phyloP scores from a whole-genome alignment of 2,329 filamentous ascomycete species.

The Domatiomyces catenatus region DNA sequence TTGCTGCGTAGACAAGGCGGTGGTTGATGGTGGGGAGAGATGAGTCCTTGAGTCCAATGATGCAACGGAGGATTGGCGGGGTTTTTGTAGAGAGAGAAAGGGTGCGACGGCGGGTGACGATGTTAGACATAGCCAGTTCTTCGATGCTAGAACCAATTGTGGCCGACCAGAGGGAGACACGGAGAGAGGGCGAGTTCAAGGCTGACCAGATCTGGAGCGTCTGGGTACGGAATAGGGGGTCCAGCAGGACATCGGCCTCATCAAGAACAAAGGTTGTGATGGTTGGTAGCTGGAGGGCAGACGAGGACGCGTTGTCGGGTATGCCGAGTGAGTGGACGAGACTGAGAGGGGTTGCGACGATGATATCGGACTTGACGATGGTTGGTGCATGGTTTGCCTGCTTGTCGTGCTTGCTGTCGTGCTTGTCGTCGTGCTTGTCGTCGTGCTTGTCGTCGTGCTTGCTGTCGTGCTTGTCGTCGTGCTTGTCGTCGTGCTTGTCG shows the following conservation, averaged over 20 bases:
- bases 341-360: slow-evolving; percentile 66
- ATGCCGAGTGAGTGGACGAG: slow-evolving; percentile 57
- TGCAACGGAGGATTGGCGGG: slow-evolving; percentile 57
- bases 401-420: slow-evolving; percentile 9
- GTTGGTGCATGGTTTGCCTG: slow-evolving; percentile 21
- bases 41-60: slow-evolving; percentile 93
- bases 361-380: slow-evolving; percentile 57
- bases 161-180: slow-evolving; percentile 79
- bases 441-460: slow-evolving; percentile 16
- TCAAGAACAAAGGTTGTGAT: slow-evolving; percentile 69
- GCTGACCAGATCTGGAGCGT: slow-evolving; percentile 72
- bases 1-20: slow-evolving; percentile 77
- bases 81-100: slow-evolving; percentile 22
- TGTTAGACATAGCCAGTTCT: slow-evolving; percentile 53
- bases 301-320: slow-evolving; percentile 22
- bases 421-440: slow-evolving; percentile 22
- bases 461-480: slow-evolving; percentile 15
- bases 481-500: slow-evolving; percentile 16
- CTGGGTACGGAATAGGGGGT: slow-evolving; percentile 78
- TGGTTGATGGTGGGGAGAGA: slow-evolving; percentile 86
- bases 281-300: slow-evolving; percentile 39
- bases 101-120: slow-evolving; percentile 38
- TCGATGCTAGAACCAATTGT: slow-evolving; percentile 95
- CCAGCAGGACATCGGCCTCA: slow-evolving; percentile 87
- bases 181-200: slow-evolving; percentile 54